Evolutionary conservation across 2,329 filamentous ascomycete genomes (phyloP), one percentile per base, ranked within the genome.

Genomic region (Cladophialophora exuberans): DNA sequence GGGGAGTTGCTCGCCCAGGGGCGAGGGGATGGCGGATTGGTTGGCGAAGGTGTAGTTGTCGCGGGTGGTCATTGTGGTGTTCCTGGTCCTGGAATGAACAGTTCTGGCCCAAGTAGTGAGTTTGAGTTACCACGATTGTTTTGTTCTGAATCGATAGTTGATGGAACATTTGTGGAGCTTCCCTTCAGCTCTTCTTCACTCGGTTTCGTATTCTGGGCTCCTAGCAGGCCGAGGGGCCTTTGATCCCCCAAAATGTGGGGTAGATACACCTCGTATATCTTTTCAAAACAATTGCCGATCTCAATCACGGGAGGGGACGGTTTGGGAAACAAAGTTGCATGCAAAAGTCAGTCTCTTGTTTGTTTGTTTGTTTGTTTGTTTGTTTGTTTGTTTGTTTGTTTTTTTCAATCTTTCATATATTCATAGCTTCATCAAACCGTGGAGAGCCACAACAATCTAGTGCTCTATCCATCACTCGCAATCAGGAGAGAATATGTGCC

Each of bases 11-110:
- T 52, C 38, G 38, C 49, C 49, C 3, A 59, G 43, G 1, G 42
- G 48, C 22, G 47, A 47, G 35, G 56, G 56, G 30, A 59, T 59
- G 4, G 56, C 44, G 15, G 42, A 23, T 22, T 59, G 56, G 33
- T 59, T 59, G 28, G 47, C 52, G 44, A 56, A 56, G 38, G 48
- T 59, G 52, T 59, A 59, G 48, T 59, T 59, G 49, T 56, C 49
- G 28, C 38, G 39, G 25, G 52, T 52, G 25, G 18, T 43, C 57
- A 57, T 62, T 22, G 31, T 48, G 30, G 33, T 46, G 25, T 17
- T 49, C 3, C 13, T n/a, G 18, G 28, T 48, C 23, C 28, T 39
- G 10, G 28, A 52, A n/a, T 28, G 13, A 3, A n/a, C 35, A 22
- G 5, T 9, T 17, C 22, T 26, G 31, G 17, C 11, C 31, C 15